Evolutionary conservation across 768 basidiomycete genomes (phyloP).

Genomic region (Termitomyces sp.): DNA sequence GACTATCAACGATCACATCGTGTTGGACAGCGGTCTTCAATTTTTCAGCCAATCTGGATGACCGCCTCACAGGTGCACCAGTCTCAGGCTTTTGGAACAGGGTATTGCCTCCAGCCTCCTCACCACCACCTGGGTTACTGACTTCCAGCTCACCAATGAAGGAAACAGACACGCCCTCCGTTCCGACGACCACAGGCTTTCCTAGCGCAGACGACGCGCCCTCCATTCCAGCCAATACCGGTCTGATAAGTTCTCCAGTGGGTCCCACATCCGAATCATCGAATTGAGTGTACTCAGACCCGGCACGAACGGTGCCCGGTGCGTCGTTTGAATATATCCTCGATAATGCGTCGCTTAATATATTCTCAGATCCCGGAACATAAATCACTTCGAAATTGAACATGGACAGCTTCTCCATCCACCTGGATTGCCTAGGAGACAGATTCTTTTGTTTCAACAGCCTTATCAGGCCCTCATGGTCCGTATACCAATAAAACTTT

Average conservation of each 20-base stretch:
- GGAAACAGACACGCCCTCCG: neutral
- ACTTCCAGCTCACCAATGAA: neutral
- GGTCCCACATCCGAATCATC: neutral
- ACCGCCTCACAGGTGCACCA: neutral
- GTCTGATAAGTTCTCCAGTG: neutral
- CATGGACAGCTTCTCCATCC: neutral
- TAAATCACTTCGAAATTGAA: neutral
- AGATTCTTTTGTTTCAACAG: neutral
- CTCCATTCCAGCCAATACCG: too few relatives aligned
- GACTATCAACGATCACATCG: neutral
- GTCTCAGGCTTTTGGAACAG: neutral
- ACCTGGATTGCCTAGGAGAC: neutral
- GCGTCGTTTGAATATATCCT: neutral
- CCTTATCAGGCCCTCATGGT: neutral
- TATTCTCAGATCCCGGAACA: neutral
- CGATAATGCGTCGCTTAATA: neutral
- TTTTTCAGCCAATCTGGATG: slow-evolving; percentile 1
- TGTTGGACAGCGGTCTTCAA: neutral
- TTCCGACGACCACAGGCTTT: neutral
- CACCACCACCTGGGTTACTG: neutral
- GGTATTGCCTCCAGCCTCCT: neutral
- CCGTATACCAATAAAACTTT: neutral
- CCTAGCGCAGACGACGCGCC: neutral
- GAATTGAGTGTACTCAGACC: neutral
- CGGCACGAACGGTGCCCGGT: neutral